These are phyloP conservation scores for Takakia lepidozioides DNA, from an alignment of 225 moss, liverwort and hornwort species.

Conservation along the genomic window DNA sequence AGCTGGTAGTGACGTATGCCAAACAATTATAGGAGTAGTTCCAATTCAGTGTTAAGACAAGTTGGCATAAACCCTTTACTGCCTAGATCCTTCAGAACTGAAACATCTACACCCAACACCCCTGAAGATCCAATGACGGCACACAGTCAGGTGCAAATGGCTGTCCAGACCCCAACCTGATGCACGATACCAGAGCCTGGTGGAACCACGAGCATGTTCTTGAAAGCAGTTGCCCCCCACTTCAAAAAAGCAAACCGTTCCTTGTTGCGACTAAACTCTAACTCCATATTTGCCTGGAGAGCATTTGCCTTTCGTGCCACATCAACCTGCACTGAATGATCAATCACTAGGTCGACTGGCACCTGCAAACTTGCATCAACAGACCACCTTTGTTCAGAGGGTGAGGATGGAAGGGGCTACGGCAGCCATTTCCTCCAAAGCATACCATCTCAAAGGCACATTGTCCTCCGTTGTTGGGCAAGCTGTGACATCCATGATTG, in stretches of 20 bases:
- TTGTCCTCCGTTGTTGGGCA: background rate
- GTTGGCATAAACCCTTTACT: background rate
- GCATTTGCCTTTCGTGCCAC: conserved; percentile 54
- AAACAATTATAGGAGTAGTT: too few species aligned
- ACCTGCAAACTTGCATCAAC: conserved; percentile 39
- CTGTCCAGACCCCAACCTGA: conserved; percentile 49
- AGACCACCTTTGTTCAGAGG: background rate
- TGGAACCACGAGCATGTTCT: conserved; percentile 98
- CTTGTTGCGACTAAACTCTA: conserved; percentile 87
- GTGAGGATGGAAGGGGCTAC: too few species aligned
- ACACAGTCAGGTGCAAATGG: background rate
- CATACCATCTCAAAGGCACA: background rate
- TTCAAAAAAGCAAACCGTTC: conserved; percentile 95
- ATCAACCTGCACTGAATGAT: conserved; percentile 98
- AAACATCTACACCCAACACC: background rate
- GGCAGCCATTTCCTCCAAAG: background rate
- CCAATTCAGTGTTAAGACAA: background rate
- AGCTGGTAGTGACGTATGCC: too few species aligned
- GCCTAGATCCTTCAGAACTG: background rate
- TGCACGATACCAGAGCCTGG: conserved; percentile 94
- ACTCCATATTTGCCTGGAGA: conserved; percentile 75
- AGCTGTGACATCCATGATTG: background rate
- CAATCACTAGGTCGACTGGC: conserved; percentile 93
- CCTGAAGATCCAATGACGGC: background rate
- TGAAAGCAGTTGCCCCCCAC: conserved; percentile 85